Evolutionary conservation across 2,329 filamentous ascomycete species (phyloP), one percentile per base, ranked within the genome.

Genomic region (Apiospora malaysiana): DNA sequence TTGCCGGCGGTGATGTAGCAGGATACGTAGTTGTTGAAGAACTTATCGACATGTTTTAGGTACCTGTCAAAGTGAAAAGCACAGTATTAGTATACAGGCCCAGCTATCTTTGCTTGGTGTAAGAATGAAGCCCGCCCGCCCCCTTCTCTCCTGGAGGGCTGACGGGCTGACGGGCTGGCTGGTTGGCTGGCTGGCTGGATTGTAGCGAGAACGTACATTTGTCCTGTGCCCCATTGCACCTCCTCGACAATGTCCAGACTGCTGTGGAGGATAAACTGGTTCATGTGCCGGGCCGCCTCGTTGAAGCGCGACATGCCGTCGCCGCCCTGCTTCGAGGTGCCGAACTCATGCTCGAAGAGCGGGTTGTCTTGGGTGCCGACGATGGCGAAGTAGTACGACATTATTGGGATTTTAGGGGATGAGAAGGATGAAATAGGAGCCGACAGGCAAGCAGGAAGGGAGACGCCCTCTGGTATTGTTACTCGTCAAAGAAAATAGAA

Each of bases 331-430:
- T 98, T 98, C 51, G 94, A 97, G 49, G 95, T 98, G 77, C 96
- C 96, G 81, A 99, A 99, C 80, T 97, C 95, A 83, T 97, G 90
- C 84, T 97, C 95, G 85, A 98, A 99, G 76, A 99, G 89, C 45
- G 96, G 95, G 80, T 95, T 97, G 85, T 99, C 96, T 77, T 94
- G 93, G 27, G 94, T 97, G 79, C 95, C 96, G 81, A 99, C 90
- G 76, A 99, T 97, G 79, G 93, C 93, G 84, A 99, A 98, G 86
- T 98, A 98, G 88, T 98, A 99, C 72, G 95, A 98, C 96, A 98
- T 98, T n/a, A 7, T 27, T 16, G 37, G 21, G 18, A 4, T 23
- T 63, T 4, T 32, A 12, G 12, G 32, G 27, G 4, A 9, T 6
- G 21, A n/a, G 7, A 40, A 37, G 7, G 8, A 10, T 3, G 4